Base-by-base conservation (phyloP, 163 green algal species). In the Chloroidium sp. region DNA sequence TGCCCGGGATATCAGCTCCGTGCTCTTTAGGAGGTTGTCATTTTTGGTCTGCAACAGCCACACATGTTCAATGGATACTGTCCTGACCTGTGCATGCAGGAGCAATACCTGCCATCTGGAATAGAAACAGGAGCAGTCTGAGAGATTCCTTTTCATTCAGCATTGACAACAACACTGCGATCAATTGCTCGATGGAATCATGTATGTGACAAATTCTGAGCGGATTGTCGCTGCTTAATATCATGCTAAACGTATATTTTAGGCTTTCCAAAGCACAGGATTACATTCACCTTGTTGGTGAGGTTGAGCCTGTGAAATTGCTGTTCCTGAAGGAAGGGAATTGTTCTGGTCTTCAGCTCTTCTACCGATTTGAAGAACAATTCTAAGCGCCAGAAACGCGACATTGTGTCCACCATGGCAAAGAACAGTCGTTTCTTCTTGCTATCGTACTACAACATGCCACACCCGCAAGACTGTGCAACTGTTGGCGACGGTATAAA, bases 221-320 rank as follows among this genome's bases (percentile, higher is more conserved):
- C 36, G 12, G 57, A 13, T 58, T 75, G 57, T 1, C 62, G 61
- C 57, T 75, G 75, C n/a, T 61, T 68, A 57, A 72, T 69, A 12
- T 0, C 2, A 57, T 6, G 69, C 69, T 13, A 78, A 1, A 75
- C 2, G 6, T 58, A 4, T 3, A 67, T 58, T 72, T 6, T 69
- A 58, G 57, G 57, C 57, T 2, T 8, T 57, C 8, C 2, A 72
- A 62, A 3, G 2, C 6, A 3, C 12, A 57, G 59, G 13, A 61
- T 61, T 36, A 14, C 3, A 14, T 62, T 59, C 59, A 79, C 81
- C 84, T 91, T 91, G 74, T 91, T 91, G 0, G 88, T 86, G 1
- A 91, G 2, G 76, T 90, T 91, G 10, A 91, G 1, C 0, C 82
- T n/a, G n/a, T 1, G 64, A 4, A 89, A 58, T 69, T 14, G 1